Evolutionary conservation across 495 filamentous ascomycete genomes (phyloP), one percentile per base, ranked within the genome.

Genomic region (Immersiella caudata): DNA sequence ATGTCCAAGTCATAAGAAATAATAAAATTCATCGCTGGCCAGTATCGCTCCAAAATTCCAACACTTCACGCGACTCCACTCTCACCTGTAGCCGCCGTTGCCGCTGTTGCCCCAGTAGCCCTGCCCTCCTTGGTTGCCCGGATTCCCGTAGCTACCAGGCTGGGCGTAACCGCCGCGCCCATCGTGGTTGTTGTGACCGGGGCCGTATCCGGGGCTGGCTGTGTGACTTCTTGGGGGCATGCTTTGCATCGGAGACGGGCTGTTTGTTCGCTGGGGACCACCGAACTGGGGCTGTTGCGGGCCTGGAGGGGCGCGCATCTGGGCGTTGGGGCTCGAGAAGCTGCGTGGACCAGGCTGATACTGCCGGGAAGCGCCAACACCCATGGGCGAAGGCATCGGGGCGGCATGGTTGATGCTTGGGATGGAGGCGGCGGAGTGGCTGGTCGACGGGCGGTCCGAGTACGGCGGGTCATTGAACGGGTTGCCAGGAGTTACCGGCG

Each of bases 171-270:
- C 33, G 33, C 36, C 33, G 2, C 33, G 6, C 6, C 9, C n/a
- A 3, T 26, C 35, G 8, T 33, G n/a, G 20, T 62, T 29, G 20
- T 35, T 35, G 50, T 24, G 50, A 8, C 12, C 21, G 3, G 50
- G 56, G 1, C 73, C 70, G 54, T 73, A 73, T 18, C 69, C 65
- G 51, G 60, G 66, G 1, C 68, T 55, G 0, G 71, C 50, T 0
- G 76, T 78, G 40, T 70, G 76, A 57, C 74, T 77, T 54, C 76
- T 68, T 52, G 74, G 73, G 3, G 76, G 76, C 61, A 76, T 75
- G 2, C 71, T 74, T 2, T 64, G 68, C 35, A 76, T 35, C 6
- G 65, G 67, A 6, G 68, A 69, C 1, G 75, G 73, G 62, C 74
- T 78, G 56, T 62, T 68, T 20, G 67, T 63, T 25, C 75, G 46